Evolutionary conservation across 306 rosid species (phyloP).

Genomic region (Quercus agrifolia): DNA sequence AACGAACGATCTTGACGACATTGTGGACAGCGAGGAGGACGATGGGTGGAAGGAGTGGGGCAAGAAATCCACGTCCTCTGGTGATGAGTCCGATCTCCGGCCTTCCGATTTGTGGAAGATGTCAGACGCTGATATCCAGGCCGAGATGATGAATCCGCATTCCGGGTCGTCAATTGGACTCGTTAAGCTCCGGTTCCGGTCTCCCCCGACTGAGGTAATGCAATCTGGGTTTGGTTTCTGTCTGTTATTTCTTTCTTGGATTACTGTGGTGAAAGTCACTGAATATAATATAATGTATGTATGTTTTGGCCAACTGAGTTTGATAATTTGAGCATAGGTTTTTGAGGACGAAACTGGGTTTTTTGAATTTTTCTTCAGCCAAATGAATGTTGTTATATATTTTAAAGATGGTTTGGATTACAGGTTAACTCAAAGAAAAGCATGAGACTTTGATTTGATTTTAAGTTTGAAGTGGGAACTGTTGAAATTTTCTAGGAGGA

Average conservation of each 20-base stretch:
- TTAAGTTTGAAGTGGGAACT: neutral
- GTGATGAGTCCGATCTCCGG: constrained; percentile 21
- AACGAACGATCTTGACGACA: constrained; percentile 83
- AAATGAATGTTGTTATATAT: neutral
- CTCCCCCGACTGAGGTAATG: constrained; percentile 59
- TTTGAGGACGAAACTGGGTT: neutral
- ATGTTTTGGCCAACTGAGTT: no score
- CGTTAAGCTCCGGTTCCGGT: constrained; percentile 75
- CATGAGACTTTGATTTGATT: neutral
- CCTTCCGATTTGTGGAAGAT: constrained; percentile 57
- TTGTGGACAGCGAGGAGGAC: constrained; percentile 85
- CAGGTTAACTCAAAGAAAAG: neutral
- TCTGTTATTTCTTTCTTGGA: neutral
- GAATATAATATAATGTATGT: no score
- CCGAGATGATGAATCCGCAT: constrained; percentile 68
- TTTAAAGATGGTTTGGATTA: neutral
- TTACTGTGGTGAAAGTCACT: neutral
- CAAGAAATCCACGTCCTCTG: constrained; percentile 48
- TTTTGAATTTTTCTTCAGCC: neutral
- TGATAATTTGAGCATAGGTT: neutral
- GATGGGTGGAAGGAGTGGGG: constrained; percentile 89
- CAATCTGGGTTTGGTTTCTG: neutral
- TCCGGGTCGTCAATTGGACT: constrained; percentile 71
- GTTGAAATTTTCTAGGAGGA: neutral
- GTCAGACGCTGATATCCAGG: constrained; percentile 75